These are phyloP conservation scores for Fusarium subglutinans DNA, from an alignment of 2,329 filamentous ascomycete genomes.

Conservation along the genomic window DNA sequence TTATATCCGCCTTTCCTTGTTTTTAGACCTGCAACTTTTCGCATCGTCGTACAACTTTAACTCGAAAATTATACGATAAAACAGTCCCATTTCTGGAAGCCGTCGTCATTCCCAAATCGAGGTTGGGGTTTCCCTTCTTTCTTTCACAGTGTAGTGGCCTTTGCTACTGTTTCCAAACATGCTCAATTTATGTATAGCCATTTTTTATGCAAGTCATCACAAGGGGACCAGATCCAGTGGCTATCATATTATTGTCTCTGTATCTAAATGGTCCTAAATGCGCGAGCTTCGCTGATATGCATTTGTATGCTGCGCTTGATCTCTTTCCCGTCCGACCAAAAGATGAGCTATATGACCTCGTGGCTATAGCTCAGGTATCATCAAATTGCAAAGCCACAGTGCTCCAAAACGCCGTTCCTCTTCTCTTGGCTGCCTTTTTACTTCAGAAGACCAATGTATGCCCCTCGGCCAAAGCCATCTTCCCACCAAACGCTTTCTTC, in stretches of 20 bases:
- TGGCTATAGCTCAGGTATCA: slow-evolving; percentile 43
- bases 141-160: neutral
- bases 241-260: neutral
- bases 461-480: neutral
- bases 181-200: neutral
- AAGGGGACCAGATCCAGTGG: neutral
- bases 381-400: slow-evolving; percentile 31
- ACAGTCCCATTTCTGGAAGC: neutral
- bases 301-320: neutral
- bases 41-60: neutral
- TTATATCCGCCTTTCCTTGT: slow-evolving; percentile 9
- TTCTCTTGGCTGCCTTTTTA: slow-evolving; percentile 10
- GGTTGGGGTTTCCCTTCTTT: neutral
- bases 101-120: neutral
- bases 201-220: neutral
- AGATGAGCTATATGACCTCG: slow-evolving; percentile 30
- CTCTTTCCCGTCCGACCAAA: slow-evolving; percentile 14
- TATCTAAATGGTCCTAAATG: neutral
- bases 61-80: neutral
- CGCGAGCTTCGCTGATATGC: neutral
- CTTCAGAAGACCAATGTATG: neutral
- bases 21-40: neutral
- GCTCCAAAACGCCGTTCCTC: slow-evolving; percentile 36
- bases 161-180: neutral
- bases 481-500: slow-evolving; percentile 14